Evolutionary conservation across 441 rosid species (phyloP).

Genomic region (Theobroma grandiflorum): DNA sequence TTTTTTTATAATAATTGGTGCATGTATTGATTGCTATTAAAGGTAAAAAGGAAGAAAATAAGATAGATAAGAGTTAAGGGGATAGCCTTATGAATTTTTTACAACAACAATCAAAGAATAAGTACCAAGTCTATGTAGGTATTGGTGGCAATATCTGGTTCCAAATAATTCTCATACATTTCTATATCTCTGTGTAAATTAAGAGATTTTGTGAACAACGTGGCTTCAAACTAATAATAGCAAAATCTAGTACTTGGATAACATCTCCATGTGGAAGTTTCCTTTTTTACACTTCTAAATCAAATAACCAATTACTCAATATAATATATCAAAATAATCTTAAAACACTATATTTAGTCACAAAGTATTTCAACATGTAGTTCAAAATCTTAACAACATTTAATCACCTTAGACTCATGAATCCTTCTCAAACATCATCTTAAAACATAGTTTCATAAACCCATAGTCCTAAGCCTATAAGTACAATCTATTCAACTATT

Average conservation of each 20-base stretch:
- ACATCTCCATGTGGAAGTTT: constrained; percentile 61
- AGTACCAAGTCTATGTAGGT: constrained; percentile 43
- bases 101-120: constrained; percentile 14
- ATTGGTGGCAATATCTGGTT: constrained; percentile 61
- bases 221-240: constrained; percentile 59
- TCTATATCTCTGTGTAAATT: constrained; percentile 60
- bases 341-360: no score
- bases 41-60: background rate
- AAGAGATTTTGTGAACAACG: constrained; percentile 59
- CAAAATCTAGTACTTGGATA: constrained; percentile 56
- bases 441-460: no score
- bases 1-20: background rate
- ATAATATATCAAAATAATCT: no score
- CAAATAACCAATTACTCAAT: background rate
- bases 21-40: background rate
- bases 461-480: no score
- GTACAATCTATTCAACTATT: no score
- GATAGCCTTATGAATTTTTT: background rate
- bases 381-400: no score
- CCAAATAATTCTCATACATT: constrained; percentile 58
- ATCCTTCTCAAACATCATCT: no score
- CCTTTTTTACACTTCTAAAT: constrained; percentile 61
- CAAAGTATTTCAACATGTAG: no score
- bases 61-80: background rate
- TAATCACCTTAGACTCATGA: no score